Conservation (phyloP, 169 alveolate genomes). For the Miamiensis avidus region DNA sequence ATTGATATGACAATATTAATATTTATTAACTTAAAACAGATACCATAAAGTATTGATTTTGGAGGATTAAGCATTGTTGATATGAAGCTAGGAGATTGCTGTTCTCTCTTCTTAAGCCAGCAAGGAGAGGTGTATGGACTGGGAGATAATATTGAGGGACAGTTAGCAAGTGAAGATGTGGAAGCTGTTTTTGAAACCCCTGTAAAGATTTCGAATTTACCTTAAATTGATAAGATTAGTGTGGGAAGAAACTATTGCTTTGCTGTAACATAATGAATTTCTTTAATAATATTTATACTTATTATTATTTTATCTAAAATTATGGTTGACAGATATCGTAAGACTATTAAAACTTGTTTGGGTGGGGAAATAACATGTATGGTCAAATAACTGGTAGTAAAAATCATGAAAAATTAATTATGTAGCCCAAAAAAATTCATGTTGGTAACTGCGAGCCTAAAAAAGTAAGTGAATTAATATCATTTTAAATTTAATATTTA, state of each 20-base stretch:
- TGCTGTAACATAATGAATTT: slow-evolving; percentile 3
- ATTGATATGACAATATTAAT: too few relatives aligned
- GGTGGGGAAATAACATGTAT: slow-evolving; percentile 80
- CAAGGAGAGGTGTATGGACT: slow-evolving; percentile 32
- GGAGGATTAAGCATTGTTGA: slow-evolving; percentile 44
- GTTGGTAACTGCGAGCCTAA: slow-evolving; percentile 40
- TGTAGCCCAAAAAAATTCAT: slow-evolving; percentile 39
- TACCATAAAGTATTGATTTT: too few relatives aligned
- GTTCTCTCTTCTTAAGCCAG: slow-evolving; percentile 52
- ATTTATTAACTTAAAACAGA: too few relatives aligned
- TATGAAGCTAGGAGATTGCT: slow-evolving; percentile 64
- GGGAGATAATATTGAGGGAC: slow-evolving; percentile 45
- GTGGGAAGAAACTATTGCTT: slow-evolving; percentile 79
- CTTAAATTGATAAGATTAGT: slow-evolving; percentile 52
- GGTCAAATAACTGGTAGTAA: slow-evolving; percentile 66
- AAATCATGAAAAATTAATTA: slow-evolving; percentile 4
- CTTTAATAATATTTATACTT: too few relatives aligned
- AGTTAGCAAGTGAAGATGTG: slow-evolving; percentile 19
- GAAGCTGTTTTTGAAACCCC: slow-evolving; percentile 27
- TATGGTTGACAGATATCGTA: slow-evolving; percentile 35
- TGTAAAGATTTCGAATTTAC: slow-evolving; percentile 44
- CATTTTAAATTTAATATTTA: too few relatives aligned
- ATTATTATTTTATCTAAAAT: neutral
- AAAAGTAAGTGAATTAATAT: too few relatives aligned
- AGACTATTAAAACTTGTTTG: slow-evolving; percentile 57